Percentiles rank a stretch among this genome's conserved stretches.
These are phyloP conservation scores for Lasiodiplodia theobromae DNA, from an alignment of 2,329 filamentous ascomycete genomes.

Conservation along the genomic window DNA sequence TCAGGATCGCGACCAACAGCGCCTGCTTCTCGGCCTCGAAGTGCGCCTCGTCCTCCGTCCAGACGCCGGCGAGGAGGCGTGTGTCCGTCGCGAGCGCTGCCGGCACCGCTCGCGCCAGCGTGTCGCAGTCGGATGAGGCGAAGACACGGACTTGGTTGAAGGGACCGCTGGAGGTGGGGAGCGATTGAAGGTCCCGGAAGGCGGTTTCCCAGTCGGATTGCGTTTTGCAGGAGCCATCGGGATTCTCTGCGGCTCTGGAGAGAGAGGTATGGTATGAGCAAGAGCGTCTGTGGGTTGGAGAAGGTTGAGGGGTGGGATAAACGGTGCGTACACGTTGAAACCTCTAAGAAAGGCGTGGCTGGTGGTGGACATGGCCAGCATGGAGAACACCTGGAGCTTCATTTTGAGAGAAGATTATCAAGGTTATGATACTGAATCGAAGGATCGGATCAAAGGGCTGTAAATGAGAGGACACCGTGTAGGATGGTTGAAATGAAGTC, in stretches of 20 bases:
- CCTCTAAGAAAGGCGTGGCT: conserved; percentile 38
- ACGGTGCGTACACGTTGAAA: conserved; percentile 36
- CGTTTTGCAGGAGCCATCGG: conserved; percentile 38
- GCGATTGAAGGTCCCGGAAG: conserved; percentile 37
- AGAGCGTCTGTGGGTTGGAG: not conserved
- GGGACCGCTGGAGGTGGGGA: conserved; percentile 34
- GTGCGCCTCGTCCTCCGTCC: conserved; percentile 40
- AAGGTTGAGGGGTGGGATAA: not conserved
- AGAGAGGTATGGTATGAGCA: not conserved
- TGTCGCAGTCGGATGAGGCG: conserved; percentile 39
- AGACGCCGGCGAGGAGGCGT: conserved; percentile 47
- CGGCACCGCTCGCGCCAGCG: conserved; percentile 38
- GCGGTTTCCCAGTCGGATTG: conserved; percentile 39
- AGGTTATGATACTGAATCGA: not conserved
- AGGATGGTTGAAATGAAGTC: not conserved
- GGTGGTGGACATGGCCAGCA: not conserved
- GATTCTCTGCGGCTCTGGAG: conserved; percentile 35
- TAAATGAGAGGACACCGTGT: not conserved
- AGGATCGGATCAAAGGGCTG: not conserved
- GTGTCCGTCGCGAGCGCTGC: conserved; percentile 45
- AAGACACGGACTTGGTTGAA: conserved; percentile 39
- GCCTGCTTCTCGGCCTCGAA: conserved; percentile 45
- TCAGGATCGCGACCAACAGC: conserved; percentile 40
- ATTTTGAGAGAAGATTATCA: not conserved
- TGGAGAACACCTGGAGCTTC: not conserved